Evolutionary conservation across 176 grass and related monocot genomes (phyloP).

Genomic region (Leersia perrieri): DNA sequence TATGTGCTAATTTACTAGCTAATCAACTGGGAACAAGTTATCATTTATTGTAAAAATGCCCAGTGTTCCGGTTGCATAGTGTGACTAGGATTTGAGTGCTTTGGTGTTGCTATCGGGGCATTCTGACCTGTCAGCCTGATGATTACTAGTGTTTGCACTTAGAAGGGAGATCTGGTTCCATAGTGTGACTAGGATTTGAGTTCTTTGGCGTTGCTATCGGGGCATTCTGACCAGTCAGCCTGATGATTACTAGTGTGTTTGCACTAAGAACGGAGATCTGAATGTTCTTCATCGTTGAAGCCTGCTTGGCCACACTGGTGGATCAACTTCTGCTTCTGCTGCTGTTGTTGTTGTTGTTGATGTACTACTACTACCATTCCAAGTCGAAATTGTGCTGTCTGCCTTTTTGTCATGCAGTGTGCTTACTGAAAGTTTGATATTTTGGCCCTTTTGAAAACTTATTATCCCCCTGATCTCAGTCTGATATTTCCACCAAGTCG

Average conservation of each 20-base stretch:
- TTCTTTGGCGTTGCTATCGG: background rate
- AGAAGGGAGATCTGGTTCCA: constrained; percentile 39
- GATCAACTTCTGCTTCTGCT: constrained; percentile 4
- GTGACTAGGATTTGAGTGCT: background rate
- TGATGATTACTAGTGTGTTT: constrained; percentile 41
- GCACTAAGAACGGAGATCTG: constrained; percentile 39
- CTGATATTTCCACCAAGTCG: background rate
- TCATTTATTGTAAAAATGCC: background rate
- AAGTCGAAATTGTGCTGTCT: background rate
- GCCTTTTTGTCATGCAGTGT: background rate
- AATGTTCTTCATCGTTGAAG: constrained; percentile 31
- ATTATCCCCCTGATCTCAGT: background rate
- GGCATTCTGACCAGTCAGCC: constrained; percentile 21
- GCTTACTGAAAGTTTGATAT: background rate
- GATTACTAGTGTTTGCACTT: constrained; percentile 26
- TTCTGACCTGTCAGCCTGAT: constrained; percentile 37
- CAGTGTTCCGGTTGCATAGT: background rate
- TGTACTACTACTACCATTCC: background rate
- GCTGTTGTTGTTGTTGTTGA: too few species aligned
- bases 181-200: background rate
- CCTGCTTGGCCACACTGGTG: constrained; percentile 15
- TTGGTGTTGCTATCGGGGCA: background rate
- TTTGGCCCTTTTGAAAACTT: background rate
- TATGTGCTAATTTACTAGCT: background rate
- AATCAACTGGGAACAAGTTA: background rate